Evolutionary conservation across 129 eudicot genomes (phyloP).

Genomic region (Mikania micrantha): DNA sequence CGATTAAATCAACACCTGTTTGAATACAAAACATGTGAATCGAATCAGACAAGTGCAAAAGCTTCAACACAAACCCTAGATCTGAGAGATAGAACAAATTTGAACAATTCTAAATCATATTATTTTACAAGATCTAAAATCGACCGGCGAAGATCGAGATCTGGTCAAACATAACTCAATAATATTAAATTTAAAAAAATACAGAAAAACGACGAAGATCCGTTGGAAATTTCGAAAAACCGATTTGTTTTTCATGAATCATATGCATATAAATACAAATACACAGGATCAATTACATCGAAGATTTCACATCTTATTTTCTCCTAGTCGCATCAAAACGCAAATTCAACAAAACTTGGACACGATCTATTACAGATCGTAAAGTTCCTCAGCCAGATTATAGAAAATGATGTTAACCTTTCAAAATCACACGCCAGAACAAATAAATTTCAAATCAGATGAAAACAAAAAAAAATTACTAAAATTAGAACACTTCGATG

Average conservation of each 20-base stretch:
- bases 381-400: background rate
- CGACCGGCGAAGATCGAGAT: constrained; percentile 25
- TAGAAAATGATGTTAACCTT: background rate
- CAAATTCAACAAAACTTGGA: background rate
- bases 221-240: constrained; percentile 17
- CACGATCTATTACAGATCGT: background rate
- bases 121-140: constrained; percentile 18
- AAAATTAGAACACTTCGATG: background rate
- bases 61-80: constrained; percentile 26
- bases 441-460: background rate
- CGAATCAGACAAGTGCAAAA: constrained; percentile 9
- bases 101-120: constrained; percentile 4
- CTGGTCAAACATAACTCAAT: constrained; percentile 33
- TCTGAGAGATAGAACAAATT: background rate
- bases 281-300: background rate
- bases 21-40: background rate
- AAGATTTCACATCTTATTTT: background rate
- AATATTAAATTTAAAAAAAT: constrained; percentile 8
- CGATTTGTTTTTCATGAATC: background rate
- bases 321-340: background rate
- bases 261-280: background rate
- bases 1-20: constrained; percentile 11
- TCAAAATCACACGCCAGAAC: background rate
- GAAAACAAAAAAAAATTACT: constrained; percentile 7
- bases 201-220: constrained; percentile 7